Evolutionary conservation across 1,139 yeast genomes (phyloP), one percentile per base, ranked within the genome.

Genomic region (Yamadazyma atlantica): DNA sequence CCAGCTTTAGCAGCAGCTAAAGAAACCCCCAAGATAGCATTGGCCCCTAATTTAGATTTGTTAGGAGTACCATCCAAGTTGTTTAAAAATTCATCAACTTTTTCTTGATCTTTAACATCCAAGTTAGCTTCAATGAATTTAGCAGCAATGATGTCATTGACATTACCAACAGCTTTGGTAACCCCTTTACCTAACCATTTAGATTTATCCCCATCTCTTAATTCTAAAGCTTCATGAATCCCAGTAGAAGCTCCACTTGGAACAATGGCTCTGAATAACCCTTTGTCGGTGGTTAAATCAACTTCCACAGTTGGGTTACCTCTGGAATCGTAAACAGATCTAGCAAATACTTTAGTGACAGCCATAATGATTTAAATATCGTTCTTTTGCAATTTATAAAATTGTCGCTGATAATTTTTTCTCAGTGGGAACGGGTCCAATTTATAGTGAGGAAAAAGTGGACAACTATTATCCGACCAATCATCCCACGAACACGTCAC

Each of bases 231-330:
- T 77, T 89, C 97, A 69, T 85, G 92, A 66, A 82, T 67, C 79
- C 96, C 96, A 48, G 96, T 88, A 59, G 96, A 87, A 50, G 96
- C 96, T 72, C 96, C 97, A 50, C 96, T 86, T 65, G 97, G 97
- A 48, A 89, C 97, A 60, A 87, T 87, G 54, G 96, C 78, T 70
- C 96, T 83, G 88, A 85, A 87, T 51, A 78, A 64, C 61, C 96
- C 96, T 60, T 82, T 78, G 49, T 75, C 88, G 58, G 96, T 89
- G 77, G 83, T 75, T 55, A 88, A 60, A 60, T 89, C 96, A 54
- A 88, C 96, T 78, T 89, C 96, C 56, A 89, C 96, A 52, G 96
- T 89, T 71, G 97, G 97, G 80, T 89, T 89, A 73, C 96, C 96
- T 75, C 97, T 86, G 55, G 96, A 88, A 75, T 89, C 97, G 82